A percentile compares a stretch with the other conserved stretches of the same genome.
These are phyloP conservation scores for Tolypocladium nubicola DNA, from an alignment of 2,329 filamentous ascomycete genomes.

Conservation along the genomic window DNA sequence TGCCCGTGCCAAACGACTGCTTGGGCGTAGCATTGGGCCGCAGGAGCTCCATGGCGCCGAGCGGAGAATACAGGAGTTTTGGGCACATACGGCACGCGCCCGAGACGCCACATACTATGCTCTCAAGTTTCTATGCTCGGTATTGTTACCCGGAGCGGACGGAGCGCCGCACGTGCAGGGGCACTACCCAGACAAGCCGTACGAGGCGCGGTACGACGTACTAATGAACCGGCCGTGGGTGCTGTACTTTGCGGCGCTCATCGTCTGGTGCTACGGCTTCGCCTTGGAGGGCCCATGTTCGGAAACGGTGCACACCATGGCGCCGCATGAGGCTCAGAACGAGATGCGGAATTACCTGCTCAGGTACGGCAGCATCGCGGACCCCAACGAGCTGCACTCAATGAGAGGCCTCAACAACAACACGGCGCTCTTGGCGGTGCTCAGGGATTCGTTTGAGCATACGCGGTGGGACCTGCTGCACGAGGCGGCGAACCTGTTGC, in stretches of 20 bases:
- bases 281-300: constrained; percentile 73
- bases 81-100: constrained; percentile 81
- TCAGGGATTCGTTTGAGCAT: constrained; percentile 70
- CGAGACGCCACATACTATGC: constrained; percentile 90
- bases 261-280: constrained; percentile 93
- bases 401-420: constrained; percentile 73
- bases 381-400: constrained; percentile 66
- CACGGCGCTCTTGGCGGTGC: constrained; percentile 67
- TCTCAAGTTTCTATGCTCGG: constrained; percentile 76
- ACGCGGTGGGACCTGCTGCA: constrained; percentile 87
- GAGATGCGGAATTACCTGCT: constrained; percentile 75
- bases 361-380: constrained; percentile 58
- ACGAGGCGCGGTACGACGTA: constrained; percentile 79
- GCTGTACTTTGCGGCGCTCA: constrained; percentile 81
- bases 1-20: constrained; percentile 72
- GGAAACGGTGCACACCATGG: constrained; percentile 38
- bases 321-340: constrained; percentile 53
- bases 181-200: constrained; percentile 35
- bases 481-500: constrained; percentile 71
- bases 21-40: constrained; percentile 74
- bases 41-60: constrained; percentile 73
- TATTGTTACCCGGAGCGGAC: constrained; percentile 47
- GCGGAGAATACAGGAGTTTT: constrained; percentile 74
- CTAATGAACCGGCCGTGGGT: constrained; percentile 92
- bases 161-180: background rate